Percentiles rank a stretch among this genome's conserved stretches.
Evolutionary conservation across 768 basidiomycete genomes (phyloP).

Genomic region (Serendipita indica): DNA sequence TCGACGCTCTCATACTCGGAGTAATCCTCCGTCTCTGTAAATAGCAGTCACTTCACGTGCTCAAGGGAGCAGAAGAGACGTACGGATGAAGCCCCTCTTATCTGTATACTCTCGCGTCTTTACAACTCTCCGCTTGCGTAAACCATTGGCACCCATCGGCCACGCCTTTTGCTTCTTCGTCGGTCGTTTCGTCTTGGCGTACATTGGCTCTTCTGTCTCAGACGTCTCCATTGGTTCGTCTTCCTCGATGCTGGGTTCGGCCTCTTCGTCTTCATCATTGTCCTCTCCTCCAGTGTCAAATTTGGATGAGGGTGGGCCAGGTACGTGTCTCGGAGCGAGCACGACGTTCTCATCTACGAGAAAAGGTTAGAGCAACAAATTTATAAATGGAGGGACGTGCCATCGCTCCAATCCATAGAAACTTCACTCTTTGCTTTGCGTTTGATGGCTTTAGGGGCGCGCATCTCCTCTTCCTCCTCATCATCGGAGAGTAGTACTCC

Average conservation of each 20-base stretch:
- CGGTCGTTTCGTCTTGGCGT: conserved; percentile 26
- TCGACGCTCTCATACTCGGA: conserved; percentile 7
- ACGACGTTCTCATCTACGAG: conserved; percentile 14
- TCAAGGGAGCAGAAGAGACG: conserved; percentile 16
- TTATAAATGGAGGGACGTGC: no score
- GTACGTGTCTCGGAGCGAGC: conserved; percentile 11
- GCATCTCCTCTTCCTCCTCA: conserved; percentile 34
- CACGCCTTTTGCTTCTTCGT: conserved; percentile 39
- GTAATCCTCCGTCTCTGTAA: not conserved
- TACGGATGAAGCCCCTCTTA: conserved; percentile 62
- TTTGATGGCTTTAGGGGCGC: conserved; percentile 17
- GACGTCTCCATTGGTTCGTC: conserved; percentile 17
- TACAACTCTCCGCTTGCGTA: conserved; percentile 54
- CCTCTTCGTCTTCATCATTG: conserved; percentile 27
- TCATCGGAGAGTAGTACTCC: conserved; percentile 45
- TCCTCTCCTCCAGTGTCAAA: conserved; percentile 20
- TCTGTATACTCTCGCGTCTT: conserved; percentile 43
- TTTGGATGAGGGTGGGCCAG: conserved; percentile 18
- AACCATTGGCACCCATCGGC: conserved; percentile 65
- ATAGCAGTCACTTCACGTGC: not conserved
- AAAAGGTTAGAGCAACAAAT: no score
- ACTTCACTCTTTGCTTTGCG: conserved; percentile 22
- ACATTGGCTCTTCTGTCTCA: conserved; percentile 20
- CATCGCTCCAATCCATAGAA: conserved; percentile 67
- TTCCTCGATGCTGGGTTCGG: conserved; percentile 18